Evolutionary conservation across 2,329 filamentous ascomycete genomes (phyloP).

Genomic region (Aspergillus sp.): DNA sequence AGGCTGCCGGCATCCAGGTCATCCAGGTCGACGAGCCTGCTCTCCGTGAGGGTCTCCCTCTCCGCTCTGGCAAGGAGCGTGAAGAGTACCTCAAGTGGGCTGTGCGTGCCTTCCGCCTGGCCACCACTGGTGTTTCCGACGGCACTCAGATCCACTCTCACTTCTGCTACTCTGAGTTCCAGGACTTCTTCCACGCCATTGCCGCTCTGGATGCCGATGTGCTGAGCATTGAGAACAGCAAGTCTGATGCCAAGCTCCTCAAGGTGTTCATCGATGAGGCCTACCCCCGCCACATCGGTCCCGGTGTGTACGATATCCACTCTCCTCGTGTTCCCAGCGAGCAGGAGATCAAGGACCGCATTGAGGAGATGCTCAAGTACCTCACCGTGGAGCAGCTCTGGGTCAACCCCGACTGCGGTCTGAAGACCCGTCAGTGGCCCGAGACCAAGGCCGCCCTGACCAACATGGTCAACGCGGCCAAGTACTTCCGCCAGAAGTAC

Average conservation of each 20-base stretch:
- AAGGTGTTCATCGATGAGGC: constrained; percentile 97
- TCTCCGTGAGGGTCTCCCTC: constrained; percentile 97
- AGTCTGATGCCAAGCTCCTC: constrained; percentile 98
- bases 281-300: constrained; percentile 97
- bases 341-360: constrained; percentile 97
- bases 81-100: constrained; percentile 97
- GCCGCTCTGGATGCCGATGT: constrained; percentile 97
- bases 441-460: constrained; percentile 94
- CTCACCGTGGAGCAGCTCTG: constrained; percentile 98
- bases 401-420: constrained; percentile 99
- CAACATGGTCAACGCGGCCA: constrained; percentile 98
- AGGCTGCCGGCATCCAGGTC: constrained; percentile 93
- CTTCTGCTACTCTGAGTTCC: constrained; percentile 99
- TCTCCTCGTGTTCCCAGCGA: constrained; percentile 94
- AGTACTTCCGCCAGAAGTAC: constrained; percentile 92
- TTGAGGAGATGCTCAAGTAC: constrained; percentile 96
- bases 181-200: constrained; percentile 99
- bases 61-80: constrained; percentile 89
- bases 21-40: constrained; percentile 99
- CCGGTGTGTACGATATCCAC: constrained; percentile 99
- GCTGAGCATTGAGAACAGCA: constrained; percentile 99
- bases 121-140: constrained; percentile 89
- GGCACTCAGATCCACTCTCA: constrained; percentile 99
- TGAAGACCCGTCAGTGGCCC: constrained; percentile 98
- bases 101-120: constrained; percentile 95